These are phyloP conservation scores for Verruconis gallopava DNA, from an alignment of 2,329 filamentous ascomycete species.

Conservation along the genomic window DNA sequence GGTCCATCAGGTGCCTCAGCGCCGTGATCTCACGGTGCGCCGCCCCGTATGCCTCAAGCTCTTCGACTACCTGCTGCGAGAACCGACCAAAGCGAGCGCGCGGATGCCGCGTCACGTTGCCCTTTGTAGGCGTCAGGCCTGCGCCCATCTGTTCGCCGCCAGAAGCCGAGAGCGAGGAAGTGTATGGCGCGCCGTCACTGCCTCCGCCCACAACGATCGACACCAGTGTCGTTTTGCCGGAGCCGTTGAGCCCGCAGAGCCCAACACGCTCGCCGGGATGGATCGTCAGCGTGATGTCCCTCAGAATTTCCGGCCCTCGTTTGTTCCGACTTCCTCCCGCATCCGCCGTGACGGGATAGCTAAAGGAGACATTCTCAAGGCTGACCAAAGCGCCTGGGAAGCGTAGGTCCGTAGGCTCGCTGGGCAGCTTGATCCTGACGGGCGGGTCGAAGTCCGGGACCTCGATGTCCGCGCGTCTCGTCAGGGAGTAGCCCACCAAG, in stretches of 20 bases:
- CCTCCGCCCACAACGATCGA: conserved; percentile 48
- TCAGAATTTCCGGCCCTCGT: conserved; percentile 34
- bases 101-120: conserved; percentile 52
- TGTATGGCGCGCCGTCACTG: conserved; percentile 5
- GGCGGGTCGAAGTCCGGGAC: conserved; percentile 46
- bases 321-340: no score
- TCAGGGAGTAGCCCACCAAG: conserved; percentile 47
- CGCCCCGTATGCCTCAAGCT: conserved; percentile 44
- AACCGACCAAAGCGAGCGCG: conserved; percentile 62
- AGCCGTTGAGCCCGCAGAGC: conserved; percentile 66
- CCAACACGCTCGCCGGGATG: conserved; percentile 63
- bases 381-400: conserved; percentile 65
- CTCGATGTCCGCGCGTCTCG: conserved; percentile 53
- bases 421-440: conserved; percentile 45
- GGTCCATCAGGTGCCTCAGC: conserved; percentile 46
- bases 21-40: conserved; percentile 47
- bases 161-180: not conserved
- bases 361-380: conserved; percentile 55
- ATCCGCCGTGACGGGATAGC: conserved; percentile 43
- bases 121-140: conserved; percentile 42
- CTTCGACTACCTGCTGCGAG: conserved; percentile 66
- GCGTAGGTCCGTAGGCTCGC: conserved; percentile 53
- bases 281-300: conserved; percentile 54
- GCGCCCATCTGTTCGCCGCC: no score
- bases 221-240: conserved; percentile 69